Conservation (phyloP, 305 asterid genomes). For the Rubia peregrina region DNA sequence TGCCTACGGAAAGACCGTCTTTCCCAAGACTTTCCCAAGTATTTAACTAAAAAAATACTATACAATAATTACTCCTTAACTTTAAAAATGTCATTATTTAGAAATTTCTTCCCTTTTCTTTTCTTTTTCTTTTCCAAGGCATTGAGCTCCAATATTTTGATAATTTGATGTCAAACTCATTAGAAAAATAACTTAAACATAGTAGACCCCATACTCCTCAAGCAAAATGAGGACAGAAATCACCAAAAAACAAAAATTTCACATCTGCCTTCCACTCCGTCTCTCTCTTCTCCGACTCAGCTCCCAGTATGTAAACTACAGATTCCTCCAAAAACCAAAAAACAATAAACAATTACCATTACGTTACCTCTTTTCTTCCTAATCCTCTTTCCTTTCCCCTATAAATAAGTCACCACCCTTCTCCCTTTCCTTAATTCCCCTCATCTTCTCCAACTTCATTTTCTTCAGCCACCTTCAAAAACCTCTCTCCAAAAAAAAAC, state of each 20-base stretch:
- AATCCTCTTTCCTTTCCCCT: slow-evolving; percentile 14
- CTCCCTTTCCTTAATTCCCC: slow-evolving; percentile 17
- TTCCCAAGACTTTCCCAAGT: too few relatives aligned
- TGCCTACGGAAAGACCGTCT: too few relatives aligned
- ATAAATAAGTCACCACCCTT: slow-evolving; percentile 36
- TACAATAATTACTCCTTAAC: too few relatives aligned
- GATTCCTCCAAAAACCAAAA: background rate
- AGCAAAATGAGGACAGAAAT: slow-evolving; percentile 37
- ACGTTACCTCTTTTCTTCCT: slow-evolving; percentile 4
- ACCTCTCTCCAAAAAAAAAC: background rate
- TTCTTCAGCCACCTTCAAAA: background rate
- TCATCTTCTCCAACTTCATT: slow-evolving; percentile 5
- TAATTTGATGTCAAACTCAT: slow-evolving; percentile 4
- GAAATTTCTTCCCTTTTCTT: too few relatives aligned
- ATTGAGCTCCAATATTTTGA: slow-evolving; percentile 11
- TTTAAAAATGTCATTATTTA: too few relatives aligned
- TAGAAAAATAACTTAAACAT: slow-evolving; percentile 7
- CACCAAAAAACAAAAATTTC: slow-evolving; percentile 28
- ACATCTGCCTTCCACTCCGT: slow-evolving; percentile 19
- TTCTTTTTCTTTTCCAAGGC: too few relatives aligned
- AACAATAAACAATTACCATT: slow-evolving; percentile 1
- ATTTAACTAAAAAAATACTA: too few relatives aligned
- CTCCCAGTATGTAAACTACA: background rate
- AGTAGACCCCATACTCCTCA: slow-evolving; percentile 36
- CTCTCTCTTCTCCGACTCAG: slow-evolving; percentile 3